phyloP scores from a whole-genome alignment of 2,329 filamentous ascomycete species.

The Drechslerella dactyloides region DNA sequence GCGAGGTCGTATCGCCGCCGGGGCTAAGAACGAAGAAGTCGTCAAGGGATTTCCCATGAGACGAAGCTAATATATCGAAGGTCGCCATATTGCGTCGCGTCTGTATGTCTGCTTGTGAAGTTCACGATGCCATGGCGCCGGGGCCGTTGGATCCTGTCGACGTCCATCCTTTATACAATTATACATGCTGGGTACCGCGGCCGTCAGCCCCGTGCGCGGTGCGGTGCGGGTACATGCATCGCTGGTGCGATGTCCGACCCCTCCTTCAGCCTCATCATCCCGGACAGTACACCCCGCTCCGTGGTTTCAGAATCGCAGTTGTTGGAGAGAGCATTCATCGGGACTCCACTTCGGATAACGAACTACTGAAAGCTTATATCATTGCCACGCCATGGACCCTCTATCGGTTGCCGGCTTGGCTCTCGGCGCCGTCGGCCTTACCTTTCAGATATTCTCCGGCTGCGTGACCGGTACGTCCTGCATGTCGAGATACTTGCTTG shows the following conservation, averaged over 20 bases:
- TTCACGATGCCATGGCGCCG: too few species aligned
- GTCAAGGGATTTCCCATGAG: constrained; percentile 16
- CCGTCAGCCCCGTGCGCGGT: too few species aligned
- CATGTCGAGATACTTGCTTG: neutral
- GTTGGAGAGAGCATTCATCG: neutral
- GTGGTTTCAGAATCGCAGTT: too few species aligned
- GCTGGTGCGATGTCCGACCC: too few species aligned
- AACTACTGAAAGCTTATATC: neutral
- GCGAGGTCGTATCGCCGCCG: neutral
- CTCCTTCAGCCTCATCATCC: too few species aligned
- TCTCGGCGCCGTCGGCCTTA: constrained; percentile 17
- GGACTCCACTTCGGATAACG: neutral
- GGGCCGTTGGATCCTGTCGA: too few species aligned
- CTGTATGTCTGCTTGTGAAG: too few species aligned
- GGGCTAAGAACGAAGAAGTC: constrained; percentile 13
- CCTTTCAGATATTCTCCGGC: constrained; percentile 20
- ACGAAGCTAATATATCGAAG: neutral
- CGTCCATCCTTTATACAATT: too few species aligned
- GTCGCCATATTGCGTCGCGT: neutral
- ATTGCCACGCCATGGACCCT: constrained; percentile 18
- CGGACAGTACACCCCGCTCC: too few species aligned
- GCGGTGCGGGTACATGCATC: too few species aligned
- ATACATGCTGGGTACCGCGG: too few species aligned
- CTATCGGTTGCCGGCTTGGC: constrained; percentile 19
- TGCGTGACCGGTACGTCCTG: constrained; percentile 21